Base-by-base conservation (phyloP, 2,329 filamentous ascomycete species). In the Fusarium sp. region DNA sequence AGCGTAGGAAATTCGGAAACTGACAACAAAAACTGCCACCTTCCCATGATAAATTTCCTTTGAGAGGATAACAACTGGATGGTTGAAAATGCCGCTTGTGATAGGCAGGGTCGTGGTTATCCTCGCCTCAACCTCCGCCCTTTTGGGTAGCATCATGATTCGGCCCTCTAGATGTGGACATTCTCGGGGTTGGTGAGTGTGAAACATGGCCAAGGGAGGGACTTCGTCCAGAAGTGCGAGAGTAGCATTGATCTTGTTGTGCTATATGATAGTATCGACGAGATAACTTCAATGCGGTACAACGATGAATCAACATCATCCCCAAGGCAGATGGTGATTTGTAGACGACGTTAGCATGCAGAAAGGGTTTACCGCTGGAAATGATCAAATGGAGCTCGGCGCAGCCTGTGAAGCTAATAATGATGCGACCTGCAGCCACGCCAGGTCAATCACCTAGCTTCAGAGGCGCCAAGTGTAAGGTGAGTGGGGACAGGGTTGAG, bases 311-410 rank as follows among this genome's bases (percentile, higher is more conserved):
- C 16, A 6, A 18, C 16, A 52, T 13, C 3, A 21, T 12, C 30
- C 4, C 30, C 49, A 19, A 9, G 12, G 2, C 11, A 35, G n/a
- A 35, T 1, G 8, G 6, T 10, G 18, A 2, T 1, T 3, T 8
- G 18, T 5, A 15, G n/a, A 35, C 3, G n/a, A 52, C 4, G 18
- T 15, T 25, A 19, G 32, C 9, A 25, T 0, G n/a, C 8, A 5
- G 18, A 16, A 23, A 25, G n/a, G 2, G n/a, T 19, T 37, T 11
- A 6, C 18, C 12, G n/a, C 49, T 21, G 49, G 6, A 15, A 25
- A 15, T 21, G 18, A 4, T 52, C 9, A 32, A 37, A 25, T 35
- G 30, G 0, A 52, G 12, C 32, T 8, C 6, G 49, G 18, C 9
- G 32, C 32, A 25, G 32, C 18, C 23, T 21, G n/a, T 37, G 18